phyloP scores from a whole-genome alignment of 768 basidiomycete genomes.

The Pleurotus djamor region DNA sequence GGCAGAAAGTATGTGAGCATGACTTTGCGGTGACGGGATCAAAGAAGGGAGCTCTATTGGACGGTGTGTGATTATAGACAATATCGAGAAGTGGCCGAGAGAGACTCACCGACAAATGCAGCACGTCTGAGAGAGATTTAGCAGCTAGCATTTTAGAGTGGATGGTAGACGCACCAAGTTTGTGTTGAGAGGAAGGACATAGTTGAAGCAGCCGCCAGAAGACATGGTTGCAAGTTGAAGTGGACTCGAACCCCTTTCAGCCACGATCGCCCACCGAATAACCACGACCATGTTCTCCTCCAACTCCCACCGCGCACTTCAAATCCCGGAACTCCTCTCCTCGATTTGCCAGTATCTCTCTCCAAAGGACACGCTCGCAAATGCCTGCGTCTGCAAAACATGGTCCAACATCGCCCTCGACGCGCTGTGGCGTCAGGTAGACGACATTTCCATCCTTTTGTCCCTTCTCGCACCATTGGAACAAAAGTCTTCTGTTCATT shows the following conservation, averaged over 20 bases:
- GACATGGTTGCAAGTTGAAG: too few species aligned
- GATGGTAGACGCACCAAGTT: slow-evolving; percentile 52
- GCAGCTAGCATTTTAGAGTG: slow-evolving; percentile 3
- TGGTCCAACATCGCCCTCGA: slow-evolving; percentile 46
- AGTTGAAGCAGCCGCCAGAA: slow-evolving; percentile 36
- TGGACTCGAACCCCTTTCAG: not conserved
- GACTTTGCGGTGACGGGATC: slow-evolving; percentile 73
- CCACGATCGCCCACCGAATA: not conserved
- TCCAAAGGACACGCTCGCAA: slow-evolving; percentile 1
- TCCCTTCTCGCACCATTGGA: slow-evolving; percentile 44
- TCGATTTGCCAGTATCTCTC: not conserved
- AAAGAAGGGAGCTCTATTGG: slow-evolving; percentile 62
- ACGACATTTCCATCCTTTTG: slow-evolving; percentile 44
- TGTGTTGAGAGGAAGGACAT: slow-evolving; percentile 58
- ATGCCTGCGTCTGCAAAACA: slow-evolving; percentile 33
- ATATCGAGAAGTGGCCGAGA: not conserved
- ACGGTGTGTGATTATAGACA: slow-evolving; percentile 3
- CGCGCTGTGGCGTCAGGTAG: slow-evolving; percentile 54
- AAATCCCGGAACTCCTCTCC: not conserved
- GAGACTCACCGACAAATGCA: slow-evolving; percentile 68
- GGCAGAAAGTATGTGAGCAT: slow-evolving; percentile 86
- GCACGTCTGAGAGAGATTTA: slow-evolving; percentile 52
- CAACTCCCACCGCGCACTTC: not conserved
- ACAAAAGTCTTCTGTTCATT: slow-evolving; percentile 16
- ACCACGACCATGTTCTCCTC: not conserved